Base-by-base conservation (phyloP, 306 rosid genomes). In the Prunus mira region DNA sequence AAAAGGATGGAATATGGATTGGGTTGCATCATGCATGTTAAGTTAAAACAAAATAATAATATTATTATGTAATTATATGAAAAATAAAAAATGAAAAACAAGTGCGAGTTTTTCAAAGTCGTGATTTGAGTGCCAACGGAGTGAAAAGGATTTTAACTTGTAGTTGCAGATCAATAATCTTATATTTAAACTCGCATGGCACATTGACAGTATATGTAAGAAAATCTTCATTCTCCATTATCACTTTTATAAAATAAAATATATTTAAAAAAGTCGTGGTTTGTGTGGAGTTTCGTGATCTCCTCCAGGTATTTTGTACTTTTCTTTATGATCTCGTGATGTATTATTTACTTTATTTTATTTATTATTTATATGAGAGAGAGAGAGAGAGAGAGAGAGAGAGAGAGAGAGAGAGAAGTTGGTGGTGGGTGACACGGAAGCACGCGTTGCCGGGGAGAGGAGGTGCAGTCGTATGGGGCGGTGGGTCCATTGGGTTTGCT, bases 361-460 rank as follows among this genome's bases (percentile, higher is more conserved):
- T 62, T 17, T 4, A 28, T 67, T 22, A 61, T 61, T 24, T 58
- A 51, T 41, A 25, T 58, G 65, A 43, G 28, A 34, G 45, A 61
- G 56, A 32, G 24, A n/a, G 74, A n/a, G 56, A 7, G 60, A 19
- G 0, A 32, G 38, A 32, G 64, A 13, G 81, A 74, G 65, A 56
- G 47, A 51, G 67, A 46, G 71, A 65, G 77, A 3, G 57, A 71
- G 69, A 32, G 19, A 45, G 49, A 9, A 5, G 46, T 72, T 32
- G 45, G 57, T 73, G 32, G 38, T 67, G 34, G 25, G 67, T 70
- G 70, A 91, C 73, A 82, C 52, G 84, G 84, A 82, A 86, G 97
- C 98, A 94, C 97, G 97, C 94, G 82, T 91, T 91, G 97, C 94
- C 93, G 96, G 97, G 83, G 79, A 6, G 73, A 68, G 84, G 80